These are phyloP conservation scores for Metrosideros polymorpha DNA, from an alignment of 441 rosid species.

Conservation along the genomic window DNA sequence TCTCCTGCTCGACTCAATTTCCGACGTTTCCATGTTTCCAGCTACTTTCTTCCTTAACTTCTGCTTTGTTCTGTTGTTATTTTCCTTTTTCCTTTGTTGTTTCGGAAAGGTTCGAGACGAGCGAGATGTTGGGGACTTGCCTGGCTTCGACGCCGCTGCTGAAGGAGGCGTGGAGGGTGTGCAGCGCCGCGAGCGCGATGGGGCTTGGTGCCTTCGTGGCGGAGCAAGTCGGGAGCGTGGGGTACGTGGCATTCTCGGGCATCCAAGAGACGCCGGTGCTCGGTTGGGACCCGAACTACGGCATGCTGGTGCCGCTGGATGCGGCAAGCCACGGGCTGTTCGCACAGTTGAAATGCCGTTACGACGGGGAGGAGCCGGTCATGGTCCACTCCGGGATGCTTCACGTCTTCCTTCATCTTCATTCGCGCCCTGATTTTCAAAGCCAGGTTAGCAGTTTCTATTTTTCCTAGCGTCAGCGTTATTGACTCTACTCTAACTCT, in stretches of 20 bases:
- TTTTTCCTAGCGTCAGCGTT: rapidly evolving
- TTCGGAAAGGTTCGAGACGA: constrained; percentile 39
- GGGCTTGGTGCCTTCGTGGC: constrained; percentile 5
- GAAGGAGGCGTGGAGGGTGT: constrained; percentile 41
- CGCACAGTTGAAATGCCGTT: constrained; percentile 4
- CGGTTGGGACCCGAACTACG: neutral
- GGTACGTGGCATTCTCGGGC: constrained; percentile 48
- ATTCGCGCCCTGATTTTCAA: constrained; percentile 2
- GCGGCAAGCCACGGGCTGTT: constrained; percentile 12
- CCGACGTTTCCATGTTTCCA: neutral
- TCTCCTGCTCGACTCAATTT: neutral
- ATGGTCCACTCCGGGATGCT: constrained; percentile 41
- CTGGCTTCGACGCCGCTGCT: constrained; percentile 47
- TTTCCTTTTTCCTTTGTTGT: neutral
- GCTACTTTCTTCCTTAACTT: neutral
- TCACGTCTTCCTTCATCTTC: constrained; percentile 20
- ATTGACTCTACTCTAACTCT: neutral
- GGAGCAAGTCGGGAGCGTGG: constrained; percentile 22
- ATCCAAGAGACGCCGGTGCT: constrained; percentile 1
- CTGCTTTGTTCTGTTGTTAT: neutral
- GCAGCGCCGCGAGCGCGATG: constrained; percentile 20
- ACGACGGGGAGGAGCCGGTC: constrained; percentile 25
- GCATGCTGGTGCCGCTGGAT: constrained; percentile 21
- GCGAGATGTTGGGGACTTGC: constrained; percentile 52
- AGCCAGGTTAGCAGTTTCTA: constrained; percentile 25